Evolutionary conservation across 2,329 filamentous ascomycete species (phyloP), one percentile per base, ranked within the genome.

Genomic region (Arachnopeziza araneosa): DNA sequence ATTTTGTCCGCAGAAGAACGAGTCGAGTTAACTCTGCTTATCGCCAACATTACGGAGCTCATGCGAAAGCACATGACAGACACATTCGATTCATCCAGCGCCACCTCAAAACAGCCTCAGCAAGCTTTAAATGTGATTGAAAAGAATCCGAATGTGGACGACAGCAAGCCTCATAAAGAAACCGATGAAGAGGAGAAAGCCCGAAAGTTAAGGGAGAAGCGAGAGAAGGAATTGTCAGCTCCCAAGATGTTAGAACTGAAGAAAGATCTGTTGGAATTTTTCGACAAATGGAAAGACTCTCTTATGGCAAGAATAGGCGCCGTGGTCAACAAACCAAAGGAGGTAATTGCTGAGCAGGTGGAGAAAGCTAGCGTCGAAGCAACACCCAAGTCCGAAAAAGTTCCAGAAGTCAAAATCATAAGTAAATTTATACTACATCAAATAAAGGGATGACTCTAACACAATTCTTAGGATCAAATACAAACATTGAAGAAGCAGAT

Each of bases 271-370:
- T 72, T 96, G 5, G 76, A 80, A 7, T 86, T 88, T 70, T 96
- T 93, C 71, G 85, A 89, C 60, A 88, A 91, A 64, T 98, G 93
- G 93, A 84, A 90, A 68, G 80, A 84, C 6, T 78, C 79, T 14
- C 83, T 96, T 10, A 77, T 90, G 50, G 80, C 84, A 59, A 83
- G 92, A 17, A 77, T 96, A 24, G 83, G 85, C 21, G 88, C 95
- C 64, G 80, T 85, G 44, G 80, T 92, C 21, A 80, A 81, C 50
- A 78, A 83, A 63, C 72, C 78, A 30, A 79, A 76, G 56, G 79
- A 82, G n/a, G 63, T 60, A 57, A 70, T 64, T 60, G 71, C 64
- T 60, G 66, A 66, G 67, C 56, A 70, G 63, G 62, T 67, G 30
- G 61, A 71, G 59, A 62, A 67, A 50, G 68, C 67, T 63, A 66